Base-by-base conservation (phyloP, 371 early-diverging fungal genomes). In the Mortierella sp. region DNA sequence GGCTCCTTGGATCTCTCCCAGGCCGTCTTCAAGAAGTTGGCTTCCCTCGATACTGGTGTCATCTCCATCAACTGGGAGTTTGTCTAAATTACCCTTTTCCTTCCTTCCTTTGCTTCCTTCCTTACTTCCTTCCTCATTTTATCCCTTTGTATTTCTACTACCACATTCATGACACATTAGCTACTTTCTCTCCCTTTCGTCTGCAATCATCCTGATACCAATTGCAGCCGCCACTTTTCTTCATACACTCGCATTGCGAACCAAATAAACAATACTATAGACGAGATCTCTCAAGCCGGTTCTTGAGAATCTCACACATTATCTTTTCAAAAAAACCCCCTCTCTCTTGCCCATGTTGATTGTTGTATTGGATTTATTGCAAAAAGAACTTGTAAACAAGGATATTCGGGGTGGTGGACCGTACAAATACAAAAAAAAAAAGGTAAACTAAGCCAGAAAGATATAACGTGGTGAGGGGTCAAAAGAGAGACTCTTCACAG, bases 1-100 rank as follows among this genome's bases (percentile, higher is more conserved):
- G 87, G 89, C 19, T 89, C 80, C 53, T 79, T 89, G 52, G 93
- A 93, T 85, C 87, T 93, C 31, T 89, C 90, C 66, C 90, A 90
- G 31, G 79, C 90, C n/a, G 92, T 91, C 58, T 93, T 92, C 74
- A 55, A 88, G 64, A 48, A 89, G 70, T 74, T 93, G 52, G 92
- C 86, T 63, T 77, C 86, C 26, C 80, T 80, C 26, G 74, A 70
- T 5, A 70, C 77, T 24, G 93, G 93, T 39, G 88, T 88, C 22
- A 86, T 92, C 47, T 64, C 82, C 11, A 91, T 92, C 77, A 76
- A 86, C 52, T 93, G 93, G 92, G 76, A 77, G 63, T 89, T 83
- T 79, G 87, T 87, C 67, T 79, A 83, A 84, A 73, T 24, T n/a
- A n/a, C n/a, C 2, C 53, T 24, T 26, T 55, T 4, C 16, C 43